phyloP scores from a whole-genome alignment of 306 rosid genomes.

The Malus asiatica region DNA sequence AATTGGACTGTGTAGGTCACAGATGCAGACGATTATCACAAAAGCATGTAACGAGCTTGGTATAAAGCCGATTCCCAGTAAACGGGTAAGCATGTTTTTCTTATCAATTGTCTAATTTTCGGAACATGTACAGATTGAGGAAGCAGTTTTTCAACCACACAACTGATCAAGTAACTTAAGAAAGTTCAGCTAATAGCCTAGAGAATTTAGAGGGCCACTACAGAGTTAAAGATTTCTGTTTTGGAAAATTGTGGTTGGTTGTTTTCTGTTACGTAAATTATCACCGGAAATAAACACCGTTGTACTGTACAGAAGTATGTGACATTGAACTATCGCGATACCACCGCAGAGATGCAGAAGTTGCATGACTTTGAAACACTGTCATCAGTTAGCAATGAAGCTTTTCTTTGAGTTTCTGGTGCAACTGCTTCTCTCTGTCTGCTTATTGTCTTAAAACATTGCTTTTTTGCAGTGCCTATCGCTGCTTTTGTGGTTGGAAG shows the following conservation, averaged over 20 bases:
- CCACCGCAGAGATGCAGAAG: not conserved
- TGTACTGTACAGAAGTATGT: no score
- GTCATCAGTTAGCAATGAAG: no score
- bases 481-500: slow-evolving; percentile 78
- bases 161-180: not conserved
- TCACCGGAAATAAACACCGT: no score
- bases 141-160: not conserved
- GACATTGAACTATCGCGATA: no score
- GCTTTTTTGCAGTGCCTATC: slow-evolving; percentile 64
- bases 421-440: not conserved
- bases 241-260: no score
- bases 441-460: not conserved
- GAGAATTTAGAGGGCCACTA: no score
- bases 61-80: slow-evolving; percentile 72
- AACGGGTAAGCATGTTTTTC: slow-evolving; percentile 56
- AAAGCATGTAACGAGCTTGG: slow-evolving; percentile 89
- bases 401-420: not conserved
- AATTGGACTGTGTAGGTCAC: slow-evolving; percentile 59
- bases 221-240: no score
- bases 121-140: not conserved
- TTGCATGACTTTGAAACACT: not conserved
- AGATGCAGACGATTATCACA: slow-evolving; percentile 95
- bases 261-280: no score
- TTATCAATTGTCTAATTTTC: not conserved
- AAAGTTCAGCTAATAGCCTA: not conserved